Base-by-base conservation (phyloP, 345 rosid species). In the Lepidium didymum region DNA sequence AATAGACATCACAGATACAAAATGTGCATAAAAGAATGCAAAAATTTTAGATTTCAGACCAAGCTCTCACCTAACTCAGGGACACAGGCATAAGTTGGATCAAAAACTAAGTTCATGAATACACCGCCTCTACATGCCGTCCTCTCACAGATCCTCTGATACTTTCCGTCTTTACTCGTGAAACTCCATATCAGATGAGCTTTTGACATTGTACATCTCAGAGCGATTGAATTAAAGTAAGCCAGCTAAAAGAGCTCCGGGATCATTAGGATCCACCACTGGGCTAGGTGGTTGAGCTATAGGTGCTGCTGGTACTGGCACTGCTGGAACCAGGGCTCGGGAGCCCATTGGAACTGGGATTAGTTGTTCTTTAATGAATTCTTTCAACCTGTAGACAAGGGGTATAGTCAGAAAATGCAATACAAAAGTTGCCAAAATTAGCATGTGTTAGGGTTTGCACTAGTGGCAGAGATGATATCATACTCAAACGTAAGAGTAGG, bases 401-500 rank as follows among this genome's bases (percentile, higher is more conserved):
- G 6, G 49, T 58, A 60, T 29, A 23, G 68, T 78, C 63, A 71
- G 47, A 44, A 45, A 16, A 15, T 53, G 49, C 16, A 29, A 33
- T 15, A 29, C 11, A 14, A 46, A 9, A 33, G 33, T 8, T 44
- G 7, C 7, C 7, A 29, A 29, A 29, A 29, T 29, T 29, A 29
- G 33, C 33, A 29, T 29, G 33, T 29, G 7, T 29, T 8, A 31
- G 14, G 12, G 38, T 21, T 45, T 10, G 16, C 16, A 50, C 4
- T 36, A 43, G 64, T 34, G 34, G 38, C 16, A 21, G 46, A 40
- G 67, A 53, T 49, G 13, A 55, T 45, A 23, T 72, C 95, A 14
- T 87, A 91, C 99, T 94, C 97, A 10, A 82, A 87, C 36, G 97
- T 83, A 64, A 94, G 80, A 0, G 85, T 67, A 8, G 95, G 99